These are phyloP conservation scores for Taphrina sp. DNA, from an alignment of 1,139 yeast species.

Conservation along the genomic window DNA sequence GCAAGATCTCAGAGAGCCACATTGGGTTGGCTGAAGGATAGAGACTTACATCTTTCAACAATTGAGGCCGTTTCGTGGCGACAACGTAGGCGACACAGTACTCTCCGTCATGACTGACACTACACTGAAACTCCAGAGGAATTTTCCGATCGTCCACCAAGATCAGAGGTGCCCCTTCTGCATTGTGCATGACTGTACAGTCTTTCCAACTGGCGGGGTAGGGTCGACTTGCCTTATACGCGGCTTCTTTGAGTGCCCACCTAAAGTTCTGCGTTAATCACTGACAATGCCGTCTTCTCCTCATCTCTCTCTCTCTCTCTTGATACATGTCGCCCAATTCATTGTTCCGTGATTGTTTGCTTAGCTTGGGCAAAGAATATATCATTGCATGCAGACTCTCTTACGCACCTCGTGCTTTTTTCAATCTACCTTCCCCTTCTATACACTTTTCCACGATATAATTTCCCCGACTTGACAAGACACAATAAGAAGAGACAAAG, in stretches of 20 bases:
- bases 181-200: constrained; percentile 1
- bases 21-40: neutral
- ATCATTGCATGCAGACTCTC: too few species aligned
- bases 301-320: neutral
- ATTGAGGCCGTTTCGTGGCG: neutral
- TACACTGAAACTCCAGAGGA: constrained; percentile 18
- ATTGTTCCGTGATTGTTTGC: too few species aligned
- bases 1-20: too few species aligned
- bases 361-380: too few species aligned
- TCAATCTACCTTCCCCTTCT: too few species aligned
- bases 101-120: constrained; percentile 29
- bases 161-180: constrained; percentile 13
- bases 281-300: neutral
- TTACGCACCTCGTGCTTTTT: too few species aligned
- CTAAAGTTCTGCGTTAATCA: neutral
- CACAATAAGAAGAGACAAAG: too few species aligned
- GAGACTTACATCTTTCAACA: neutral
- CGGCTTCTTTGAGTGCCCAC: constrained; percentile 30
- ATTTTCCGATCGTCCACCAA: neutral
- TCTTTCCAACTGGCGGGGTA: constrained; percentile 20
- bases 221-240: constrained; percentile 29
- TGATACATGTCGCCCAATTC: too few species aligned
- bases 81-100: constrained; percentile 27
- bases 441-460: too few species aligned
- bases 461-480: too few species aligned